Base-by-base conservation (phyloP, 768 basidiomycete genomes). In the Cantharellus anzutake region DNA sequence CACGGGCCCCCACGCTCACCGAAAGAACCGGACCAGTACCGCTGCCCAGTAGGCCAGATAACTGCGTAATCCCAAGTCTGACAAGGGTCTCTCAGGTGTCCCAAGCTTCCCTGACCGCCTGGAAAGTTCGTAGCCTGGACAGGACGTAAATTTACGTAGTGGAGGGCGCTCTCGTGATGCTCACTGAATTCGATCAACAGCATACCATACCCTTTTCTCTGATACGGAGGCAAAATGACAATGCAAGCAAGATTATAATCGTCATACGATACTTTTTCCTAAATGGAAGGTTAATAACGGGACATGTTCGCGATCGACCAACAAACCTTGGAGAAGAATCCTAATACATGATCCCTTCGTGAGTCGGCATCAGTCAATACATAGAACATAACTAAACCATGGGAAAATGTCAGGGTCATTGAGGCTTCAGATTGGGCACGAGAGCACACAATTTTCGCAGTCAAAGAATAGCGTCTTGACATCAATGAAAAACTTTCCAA, bases 401-500 rank as follows among this genome's bases (percentile, higher is more conserved):
- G 7, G 35, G 52, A 11, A 11, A 11, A 48, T 11, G 35, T 11
- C 7, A 40, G 37, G 56, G 42, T 11, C 14, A 11, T 11, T 14
- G 52, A 37, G 35, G 52, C 35, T 55, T 7, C 52, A 37, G 52
- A 37, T 41, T 37, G 29, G 42, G 20, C 20, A 29, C n/a, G 37
- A 20, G 7, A 2, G 66, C 84, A 62, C 63, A 87, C 89, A 88
- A 65, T 85, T 86, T 64, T 89, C 86, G 61, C 80, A 82, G 66
- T 93, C 89, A 66, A 90, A 94, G 71, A 88, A 93, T 14, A 93
- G 72, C 5, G 93, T 94, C 72, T 99, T 99, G 63, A 93, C 85
- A 66, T 98, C 96, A 66, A 98, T 97, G 70, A 99, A 98, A n/a
- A 98, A 75, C 70, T 98, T 98, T 39, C 93, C 94, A 67, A 97